phyloP scores from a whole-genome alignment of 768 basidiomycete genomes.

The Mycena vulgaris region DNA sequence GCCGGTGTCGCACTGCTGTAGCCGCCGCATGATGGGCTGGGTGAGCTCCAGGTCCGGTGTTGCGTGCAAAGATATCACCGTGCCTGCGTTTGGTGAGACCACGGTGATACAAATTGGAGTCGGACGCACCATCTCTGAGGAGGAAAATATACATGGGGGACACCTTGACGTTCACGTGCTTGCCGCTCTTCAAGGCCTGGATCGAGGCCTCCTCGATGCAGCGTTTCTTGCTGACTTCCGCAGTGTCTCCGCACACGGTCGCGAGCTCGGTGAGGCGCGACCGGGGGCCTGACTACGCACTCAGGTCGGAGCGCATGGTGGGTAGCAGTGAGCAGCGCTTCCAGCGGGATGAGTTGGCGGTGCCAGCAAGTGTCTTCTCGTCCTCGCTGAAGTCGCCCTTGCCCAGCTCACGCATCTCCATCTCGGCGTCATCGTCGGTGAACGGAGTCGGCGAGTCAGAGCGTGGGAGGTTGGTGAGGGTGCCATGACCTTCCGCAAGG shows the following conservation, averaged over 20 bases:
- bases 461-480: constrained; percentile 49
- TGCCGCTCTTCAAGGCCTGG: constrained; percentile 56
- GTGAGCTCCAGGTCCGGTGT: constrained; percentile 64
- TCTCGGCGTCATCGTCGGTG: constrained; percentile 41
- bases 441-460: constrained; percentile 58
- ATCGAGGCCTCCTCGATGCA: constrained; percentile 38
- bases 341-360: constrained; percentile 11
- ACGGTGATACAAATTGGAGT: too few species aligned
- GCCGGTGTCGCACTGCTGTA: constrained; percentile 72
- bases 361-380: constrained; percentile 44
- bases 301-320: constrained; percentile 29
- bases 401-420: constrained; percentile 40
- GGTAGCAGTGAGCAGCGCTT: constrained; percentile 29
- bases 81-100: constrained; percentile 56
- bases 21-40: constrained; percentile 70
- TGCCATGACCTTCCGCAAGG: constrained; percentile 75
- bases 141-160: constrained; percentile 79
- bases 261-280: constrained; percentile 26
- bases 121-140: constrained; percentile 69
- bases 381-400: constrained; percentile 41
- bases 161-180: constrained; percentile 70
- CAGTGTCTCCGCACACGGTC: not conserved
- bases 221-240: constrained; percentile 26
- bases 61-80: constrained; percentile 73
- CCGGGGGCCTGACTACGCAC: constrained; percentile 4